phyloP scores from a whole-genome alignment of 139 green algal genomes.

The Spirogloea muscicola region DNA sequence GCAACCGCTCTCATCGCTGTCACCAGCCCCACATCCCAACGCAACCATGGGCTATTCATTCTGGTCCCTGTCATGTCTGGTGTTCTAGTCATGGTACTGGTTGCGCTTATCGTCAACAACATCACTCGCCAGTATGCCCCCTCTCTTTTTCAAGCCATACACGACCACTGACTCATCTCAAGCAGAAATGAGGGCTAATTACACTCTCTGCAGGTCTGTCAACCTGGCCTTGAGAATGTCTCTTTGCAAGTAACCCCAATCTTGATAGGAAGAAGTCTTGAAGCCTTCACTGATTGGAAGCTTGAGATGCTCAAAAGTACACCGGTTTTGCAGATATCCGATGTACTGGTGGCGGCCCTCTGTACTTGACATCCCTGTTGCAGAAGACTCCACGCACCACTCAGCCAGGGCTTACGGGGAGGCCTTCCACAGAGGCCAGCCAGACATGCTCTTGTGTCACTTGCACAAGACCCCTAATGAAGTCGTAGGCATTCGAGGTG shows the following conservation, averaged over 20 bases:
- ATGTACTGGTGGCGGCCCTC: conserved; percentile 31
- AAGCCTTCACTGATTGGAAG: background rate
- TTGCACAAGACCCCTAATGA: too few relatives aligned
- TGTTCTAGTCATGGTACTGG: conserved; percentile 13
- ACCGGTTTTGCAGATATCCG: conserved; percentile 35
- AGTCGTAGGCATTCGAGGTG: too few relatives aligned
- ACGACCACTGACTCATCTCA: too few relatives aligned
- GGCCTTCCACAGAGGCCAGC: conserved; percentile 9
- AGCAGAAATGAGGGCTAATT: background rate
- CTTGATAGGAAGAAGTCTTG: background rate
- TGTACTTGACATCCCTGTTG: conserved; percentile 23
- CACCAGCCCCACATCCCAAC: background rate
- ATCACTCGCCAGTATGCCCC: conserved; percentile 25
- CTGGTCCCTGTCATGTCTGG: conserved; percentile 20
- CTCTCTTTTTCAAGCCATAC: too few relatives aligned
- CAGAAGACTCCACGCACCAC: conserved; percentile 31
- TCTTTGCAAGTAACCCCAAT: too few relatives aligned
- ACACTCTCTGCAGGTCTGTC: background rate
- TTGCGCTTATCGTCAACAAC: conserved; percentile 35
- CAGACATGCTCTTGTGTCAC: too few relatives aligned
- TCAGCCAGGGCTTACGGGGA: conserved; percentile 3
- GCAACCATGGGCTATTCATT: conserved; percentile 31
- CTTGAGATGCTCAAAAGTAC: too few relatives aligned
- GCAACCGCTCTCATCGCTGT: conserved; percentile 30
- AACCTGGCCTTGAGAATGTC: too few relatives aligned